Evolutionary conservation across 2,329 filamentous ascomycete species (phyloP).

Genomic region (Canariomyces notabilis): DNA sequence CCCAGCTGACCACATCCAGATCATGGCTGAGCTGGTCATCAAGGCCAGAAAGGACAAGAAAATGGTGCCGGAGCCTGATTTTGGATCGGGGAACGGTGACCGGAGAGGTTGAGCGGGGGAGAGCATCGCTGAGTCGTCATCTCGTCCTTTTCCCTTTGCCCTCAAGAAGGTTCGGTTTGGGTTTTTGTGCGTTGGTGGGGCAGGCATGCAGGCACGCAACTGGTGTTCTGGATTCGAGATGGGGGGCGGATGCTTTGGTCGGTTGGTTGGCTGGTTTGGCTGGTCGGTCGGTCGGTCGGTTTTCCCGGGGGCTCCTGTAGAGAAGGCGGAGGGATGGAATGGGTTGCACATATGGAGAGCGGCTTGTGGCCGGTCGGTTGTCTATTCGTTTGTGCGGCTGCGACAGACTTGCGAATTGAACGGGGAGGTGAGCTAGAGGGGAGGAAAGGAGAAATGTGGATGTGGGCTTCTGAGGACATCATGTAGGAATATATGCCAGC

Average conservation of each 20-base stretch:
- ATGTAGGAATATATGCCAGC: conserved; percentile 27
- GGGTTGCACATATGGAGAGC: conserved; percentile 1
- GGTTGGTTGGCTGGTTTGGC: neutral
- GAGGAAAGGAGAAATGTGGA: conserved; percentile 10
- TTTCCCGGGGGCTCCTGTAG: neutral
- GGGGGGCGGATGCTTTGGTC: neutral
- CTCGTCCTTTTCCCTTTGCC: conserved; percentile 2
- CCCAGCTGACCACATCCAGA: conserved; percentile 85
- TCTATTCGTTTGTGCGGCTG: neutral
- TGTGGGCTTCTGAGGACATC: conserved; percentile 10
- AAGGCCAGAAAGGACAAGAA: conserved; percentile 83
- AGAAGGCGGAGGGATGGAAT: neutral
- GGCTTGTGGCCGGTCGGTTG: neutral
- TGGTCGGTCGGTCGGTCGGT: neutral
- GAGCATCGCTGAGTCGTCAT: conserved; percentile 5
- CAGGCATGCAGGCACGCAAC: neutral
- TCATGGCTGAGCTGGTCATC: conserved; percentile 84
- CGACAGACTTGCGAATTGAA: neutral
- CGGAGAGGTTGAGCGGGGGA: conserved; percentile 21
- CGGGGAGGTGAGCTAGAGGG: neutral
- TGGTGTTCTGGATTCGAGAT: conserved; percentile 5
- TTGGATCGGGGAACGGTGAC: conserved; percentile 39
- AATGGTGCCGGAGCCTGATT: conserved; percentile 57
- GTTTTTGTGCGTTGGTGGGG: conserved; percentile 1
- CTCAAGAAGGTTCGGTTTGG: conserved; percentile 6